These are phyloP conservation scores for Wickerhamiella vanderwaltii DNA, from an alignment of 805 yeast species.

Conservation along the genomic window DNA sequence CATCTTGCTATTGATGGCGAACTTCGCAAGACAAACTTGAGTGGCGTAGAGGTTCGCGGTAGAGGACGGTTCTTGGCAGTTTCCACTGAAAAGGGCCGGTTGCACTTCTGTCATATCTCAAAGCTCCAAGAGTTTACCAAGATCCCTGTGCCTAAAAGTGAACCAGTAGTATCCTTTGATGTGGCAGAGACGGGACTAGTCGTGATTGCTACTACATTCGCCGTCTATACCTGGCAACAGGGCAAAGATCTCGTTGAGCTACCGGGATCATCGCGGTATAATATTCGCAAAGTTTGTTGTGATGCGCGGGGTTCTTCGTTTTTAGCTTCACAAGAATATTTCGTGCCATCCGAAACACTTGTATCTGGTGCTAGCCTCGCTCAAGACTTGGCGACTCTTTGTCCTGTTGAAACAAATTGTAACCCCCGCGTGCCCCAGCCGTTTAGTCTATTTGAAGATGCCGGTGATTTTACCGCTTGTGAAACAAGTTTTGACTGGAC, in stretches of 20 bases:
- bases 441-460: conserved; percentile 3
- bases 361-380: background rate
- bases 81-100: conserved; percentile 13
- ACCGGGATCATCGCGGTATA: conserved; percentile 13
- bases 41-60: conserved; percentile 11
- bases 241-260: conserved; percentile 13
- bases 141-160: conserved; percentile 7
- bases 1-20: conserved; percentile 10
- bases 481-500: background rate
- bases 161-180: conserved; percentile 14
- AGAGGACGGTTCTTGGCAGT: conserved; percentile 15
- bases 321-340: conserved; percentile 14
- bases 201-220: conserved; percentile 17
- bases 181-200: conserved; percentile 17
- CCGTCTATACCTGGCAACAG: conserved; percentile 16
- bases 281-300: conserved; percentile 13
- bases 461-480: background rate
- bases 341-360: background rate
- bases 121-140: background rate
- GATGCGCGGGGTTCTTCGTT: conserved; percentile 16
- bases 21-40: background rate
- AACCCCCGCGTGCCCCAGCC: conserved; percentile 1
- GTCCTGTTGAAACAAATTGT: conserved; percentile 3
- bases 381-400: background rate
- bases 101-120: conserved; percentile 7